A percentile compares a stretch with the other conserved stretches of the same genome.
These are phyloP conservation scores for Pestalotiopsis sp. DNA, from an alignment of 2,329 filamentous ascomycete species.

Conservation along the genomic window DNA sequence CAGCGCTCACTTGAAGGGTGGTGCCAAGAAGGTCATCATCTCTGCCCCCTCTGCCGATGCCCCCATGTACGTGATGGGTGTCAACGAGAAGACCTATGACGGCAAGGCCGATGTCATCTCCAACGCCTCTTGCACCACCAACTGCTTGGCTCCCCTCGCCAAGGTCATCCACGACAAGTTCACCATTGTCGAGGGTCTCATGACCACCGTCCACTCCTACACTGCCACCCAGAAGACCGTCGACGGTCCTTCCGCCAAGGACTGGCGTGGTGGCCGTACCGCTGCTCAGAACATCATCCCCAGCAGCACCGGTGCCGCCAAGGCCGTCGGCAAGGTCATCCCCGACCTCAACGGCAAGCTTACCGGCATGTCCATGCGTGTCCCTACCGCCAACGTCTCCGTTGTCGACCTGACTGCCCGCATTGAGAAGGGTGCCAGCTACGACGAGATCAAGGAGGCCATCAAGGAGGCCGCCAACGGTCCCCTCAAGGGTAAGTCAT, in stretches of 20 bases:
- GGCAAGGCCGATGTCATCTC: conserved; percentile 91
- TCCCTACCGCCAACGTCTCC: conserved; percentile 97
- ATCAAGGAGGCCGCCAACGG: conserved; percentile 87
- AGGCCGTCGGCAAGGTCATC: conserved; percentile 99
- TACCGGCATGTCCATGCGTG: conserved; percentile 99
- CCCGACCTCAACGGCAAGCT: conserved; percentile 98
- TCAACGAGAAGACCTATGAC: conserved; percentile 95
- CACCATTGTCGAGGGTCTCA: conserved; percentile 96
- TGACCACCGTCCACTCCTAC: conserved; percentile 99
- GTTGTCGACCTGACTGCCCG: conserved; percentile 97
- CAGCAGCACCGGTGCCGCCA: conserved; percentile 97
- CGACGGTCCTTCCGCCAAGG: conserved; percentile 95
- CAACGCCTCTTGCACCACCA: conserved; percentile 99
- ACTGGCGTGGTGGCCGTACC: conserved; percentile 98
- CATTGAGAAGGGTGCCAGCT: conserved; percentile 84
- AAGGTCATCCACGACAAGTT: conserved; percentile 99
- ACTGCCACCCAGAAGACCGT: conserved; percentile 99
- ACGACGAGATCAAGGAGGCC: conserved; percentile 90
- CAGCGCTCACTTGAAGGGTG: conserved; percentile 88
- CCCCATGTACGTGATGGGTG: conserved; percentile 99
- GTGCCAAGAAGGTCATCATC: conserved; percentile 97
- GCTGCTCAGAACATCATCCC: conserved; percentile 99
- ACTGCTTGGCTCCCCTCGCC: conserved; percentile 98
- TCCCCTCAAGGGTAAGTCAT: conserved; percentile 75
- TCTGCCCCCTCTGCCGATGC: conserved; percentile 92